Conservation (phyloP, 352 stramenopile genomes). For the Pythium aristosporum region DNA sequence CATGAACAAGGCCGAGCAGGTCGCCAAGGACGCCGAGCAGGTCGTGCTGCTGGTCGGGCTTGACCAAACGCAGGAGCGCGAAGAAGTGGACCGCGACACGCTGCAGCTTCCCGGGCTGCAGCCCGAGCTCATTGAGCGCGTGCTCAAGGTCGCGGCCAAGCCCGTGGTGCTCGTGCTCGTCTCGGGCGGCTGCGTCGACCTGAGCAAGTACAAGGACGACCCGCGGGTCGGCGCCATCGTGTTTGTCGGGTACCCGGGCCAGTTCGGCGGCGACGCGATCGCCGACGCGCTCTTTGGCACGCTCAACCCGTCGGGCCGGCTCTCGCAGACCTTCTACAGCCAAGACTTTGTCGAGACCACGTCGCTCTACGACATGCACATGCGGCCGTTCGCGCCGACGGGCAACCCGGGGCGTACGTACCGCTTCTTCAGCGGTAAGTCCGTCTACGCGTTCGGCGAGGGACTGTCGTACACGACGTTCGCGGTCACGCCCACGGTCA, state of each 20-base stretch:
- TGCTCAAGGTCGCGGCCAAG: slow-evolving; percentile 41
- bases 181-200: slow-evolving; percentile 72
- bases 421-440: slow-evolving; percentile 69
- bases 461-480: slow-evolving; percentile 84
- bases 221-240: slow-evolving; percentile 69
- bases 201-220: slow-evolving; percentile 57
- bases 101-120: slow-evolving; percentile 69
- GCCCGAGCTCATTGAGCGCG: slow-evolving; percentile 49
- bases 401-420: slow-evolving; percentile 80
- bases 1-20: slow-evolving; percentile 47
- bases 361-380: slow-evolving; percentile 83
- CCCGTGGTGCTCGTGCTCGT: slow-evolving; percentile 83
- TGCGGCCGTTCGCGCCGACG: slow-evolving; percentile 61
- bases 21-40: slow-evolving; percentile 36
- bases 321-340: slow-evolving; percentile 76
- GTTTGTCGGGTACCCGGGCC: slow-evolving; percentile 63
- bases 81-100: slow-evolving; percentile 64
- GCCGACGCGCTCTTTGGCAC: slow-evolving; percentile 75
- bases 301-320: slow-evolving; percentile 61
- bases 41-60: slow-evolving; percentile 69
- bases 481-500: slow-evolving; percentile 22
- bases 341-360: slow-evolving; percentile 45
- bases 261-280: slow-evolving; percentile 66
- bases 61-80: slow-evolving; percentile 59
- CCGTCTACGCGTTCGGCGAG: slow-evolving; percentile 74